Evolutionary conservation across 2,329 filamentous ascomycete species (phyloP), one percentile per base, ranked within the genome.

Genomic region (Colletotrichum karsti): DNA sequence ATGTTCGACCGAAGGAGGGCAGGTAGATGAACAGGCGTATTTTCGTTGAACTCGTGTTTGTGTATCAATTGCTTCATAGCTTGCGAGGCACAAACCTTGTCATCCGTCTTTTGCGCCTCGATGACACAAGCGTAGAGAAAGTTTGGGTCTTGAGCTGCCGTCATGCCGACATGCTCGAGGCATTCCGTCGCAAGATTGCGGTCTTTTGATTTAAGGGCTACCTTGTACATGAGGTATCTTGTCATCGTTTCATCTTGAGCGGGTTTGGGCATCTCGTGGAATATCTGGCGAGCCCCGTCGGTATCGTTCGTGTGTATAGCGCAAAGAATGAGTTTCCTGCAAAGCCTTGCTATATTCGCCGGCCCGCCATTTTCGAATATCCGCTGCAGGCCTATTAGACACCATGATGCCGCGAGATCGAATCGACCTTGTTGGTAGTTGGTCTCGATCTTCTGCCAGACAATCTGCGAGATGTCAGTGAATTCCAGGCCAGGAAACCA

Each of bases 121-220:
- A 93, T 81, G 22, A 93, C 88, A 73, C 94, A 97, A 1, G 93
- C 92, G 71, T 95, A 94, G 1, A 98, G 82, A 46, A 94, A 87
- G 13, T 89, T 88, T 20, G 84, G 82, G 35, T 90, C 86, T 22
- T 86, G 84, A 1, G 81, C 76, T 0, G 84, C 82, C 7, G 82
- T 76, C n/a, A 83, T 83, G 62, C 84, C 86, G 26, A 97, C 80
- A 2, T 80, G 77, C 26, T 88, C 81, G 3, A 97, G 84, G 73
- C 91, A 93, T 50, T 89, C 84, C 20, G 82, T 78, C n/a, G 91
- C 91, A 76, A 85, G 75, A 1, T 88, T 84, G 39, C 79, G 75
- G 72, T 95, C 87, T 66, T 83, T 83, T 18, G 80, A 83, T 51
- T 87, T 83, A 2, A 96, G 78, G 1, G 92, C 89, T 18, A 91